phyloP scores from a whole-genome alignment of 139 green algal genomes.

The Chlamydomonas sphaeroides region DNA sequence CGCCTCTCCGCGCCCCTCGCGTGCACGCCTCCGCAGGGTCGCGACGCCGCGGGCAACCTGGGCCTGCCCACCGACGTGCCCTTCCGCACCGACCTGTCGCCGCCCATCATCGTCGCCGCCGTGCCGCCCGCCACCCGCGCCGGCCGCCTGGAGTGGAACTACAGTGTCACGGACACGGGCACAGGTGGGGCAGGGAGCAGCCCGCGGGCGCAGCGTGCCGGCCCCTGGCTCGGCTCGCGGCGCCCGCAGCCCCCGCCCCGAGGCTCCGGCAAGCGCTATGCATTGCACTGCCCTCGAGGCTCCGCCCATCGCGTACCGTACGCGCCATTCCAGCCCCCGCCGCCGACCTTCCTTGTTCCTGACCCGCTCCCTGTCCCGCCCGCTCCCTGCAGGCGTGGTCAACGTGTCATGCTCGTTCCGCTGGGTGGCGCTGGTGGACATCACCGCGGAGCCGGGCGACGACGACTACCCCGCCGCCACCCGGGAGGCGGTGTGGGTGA shows the following conservation, averaged over 20 bases:
- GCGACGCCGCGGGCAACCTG: conserved; percentile 35
- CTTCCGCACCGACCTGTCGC: conserved; percentile 35
- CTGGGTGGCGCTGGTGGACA: neutral
- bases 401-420: conserved; percentile 13
- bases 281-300: no score
- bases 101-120: neutral
- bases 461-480: neutral
- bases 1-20: no score
- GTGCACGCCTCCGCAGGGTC: conserved; percentile 19
- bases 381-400: conserved; percentile 7
- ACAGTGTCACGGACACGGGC: conserved; percentile 1
- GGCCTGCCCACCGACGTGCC: conserved; percentile 2
- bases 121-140: neutral
- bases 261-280: no score
- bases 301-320: no score
- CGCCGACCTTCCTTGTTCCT: no score
- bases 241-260: no score
- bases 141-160: neutral
- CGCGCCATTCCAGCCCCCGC: no score
- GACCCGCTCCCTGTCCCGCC: neutral
- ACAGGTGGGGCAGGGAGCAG: neutral
- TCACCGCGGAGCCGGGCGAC: neutral
- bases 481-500: neutral
- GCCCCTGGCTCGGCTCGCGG: no score
- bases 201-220: no score